A percentile compares a stretch with the other conserved stretches of the same genome.
Evolutionary conservation across 495 filamentous ascomycete species (phyloP).

Genomic region (Echria macrotheca): DNA sequence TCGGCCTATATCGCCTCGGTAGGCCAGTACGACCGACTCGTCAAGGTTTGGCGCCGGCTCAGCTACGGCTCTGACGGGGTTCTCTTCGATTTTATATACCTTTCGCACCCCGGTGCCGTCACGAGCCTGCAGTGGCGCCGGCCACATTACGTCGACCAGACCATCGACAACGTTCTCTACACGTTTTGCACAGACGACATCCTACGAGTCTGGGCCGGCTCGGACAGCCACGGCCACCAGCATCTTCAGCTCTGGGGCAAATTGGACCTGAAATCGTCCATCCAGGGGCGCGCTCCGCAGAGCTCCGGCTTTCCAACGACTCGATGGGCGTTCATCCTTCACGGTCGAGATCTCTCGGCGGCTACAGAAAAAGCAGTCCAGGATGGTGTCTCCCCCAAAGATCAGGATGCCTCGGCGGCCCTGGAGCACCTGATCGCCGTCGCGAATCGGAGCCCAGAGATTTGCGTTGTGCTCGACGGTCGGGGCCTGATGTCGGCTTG

Average conservation of each 20-base stretch:
- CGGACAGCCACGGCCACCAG: slow-evolving; percentile 65
- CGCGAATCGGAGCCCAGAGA: slow-evolving; percentile 78
- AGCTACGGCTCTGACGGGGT: slow-evolving; percentile 80
- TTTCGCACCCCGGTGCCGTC: slow-evolving; percentile 73
- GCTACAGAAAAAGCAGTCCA: slow-evolving; percentile 74
- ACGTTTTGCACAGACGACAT: slow-evolving; percentile 83
- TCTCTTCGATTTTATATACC: slow-evolving; percentile 85
- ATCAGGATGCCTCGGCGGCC: slow-evolving; percentile 59
- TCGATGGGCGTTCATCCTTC: slow-evolving; percentile 77
- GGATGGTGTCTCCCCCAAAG: slow-evolving; percentile 35
- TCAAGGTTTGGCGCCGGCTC: slow-evolving; percentile 88
- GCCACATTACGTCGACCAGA: slow-evolving; percentile 69
- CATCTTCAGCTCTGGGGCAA: slow-evolving; percentile 75
- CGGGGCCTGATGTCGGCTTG: slow-evolving; percentile 87
- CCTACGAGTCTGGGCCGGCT: slow-evolving; percentile 76
- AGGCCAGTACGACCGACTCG: slow-evolving; percentile 70
- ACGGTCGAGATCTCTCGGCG: slow-evolving; percentile 71
- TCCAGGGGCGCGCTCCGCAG: slow-evolving; percentile 53
- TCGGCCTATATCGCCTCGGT: slow-evolving; percentile 79
- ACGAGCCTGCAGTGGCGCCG: slow-evolving; percentile 81
- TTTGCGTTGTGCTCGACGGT: slow-evolving; percentile 80
- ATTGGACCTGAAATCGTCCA: slow-evolving; percentile 69
- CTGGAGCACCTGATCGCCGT: slow-evolving; percentile 83
- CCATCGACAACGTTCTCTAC: slow-evolving; percentile 84
- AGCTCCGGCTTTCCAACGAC: slow-evolving; percentile 30